Conservation (phyloP, 1,284 basidiomycete genomes). For the Cutaneotrichosporon sp. region DNA sequence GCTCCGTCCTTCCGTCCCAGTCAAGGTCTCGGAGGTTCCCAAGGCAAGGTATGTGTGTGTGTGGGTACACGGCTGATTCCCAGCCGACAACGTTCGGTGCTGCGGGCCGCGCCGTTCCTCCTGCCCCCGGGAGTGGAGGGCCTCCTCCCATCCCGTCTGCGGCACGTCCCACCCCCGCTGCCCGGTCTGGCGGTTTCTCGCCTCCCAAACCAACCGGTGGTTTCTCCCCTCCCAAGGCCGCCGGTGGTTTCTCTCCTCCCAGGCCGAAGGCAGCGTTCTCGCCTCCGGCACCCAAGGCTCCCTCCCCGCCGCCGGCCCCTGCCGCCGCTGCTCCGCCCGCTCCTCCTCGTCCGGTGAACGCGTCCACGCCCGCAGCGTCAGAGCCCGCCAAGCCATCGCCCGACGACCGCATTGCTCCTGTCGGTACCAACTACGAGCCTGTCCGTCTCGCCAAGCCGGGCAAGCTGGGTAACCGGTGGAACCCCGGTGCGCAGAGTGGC, state of each 20-base stretch:
- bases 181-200: too few species aligned
- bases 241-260: too few species aligned
- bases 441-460: constrained; percentile 71
- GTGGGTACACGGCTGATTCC: background rate
- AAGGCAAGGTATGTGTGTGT: constrained; percentile 31
- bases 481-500: constrained; percentile 48
- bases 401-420: constrained; percentile 73
- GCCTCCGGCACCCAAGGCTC: constrained; percentile 45
- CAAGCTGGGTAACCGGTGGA: constrained; percentile 77
- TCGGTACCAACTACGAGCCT: constrained; percentile 80
- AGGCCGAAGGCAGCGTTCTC: constrained; percentile 41
- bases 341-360: constrained; percentile 20
- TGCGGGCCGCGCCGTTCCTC: constrained; percentile 13
- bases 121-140: constrained; percentile 8
- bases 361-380: constrained; percentile 28
- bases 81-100: constrained; percentile 29
- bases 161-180: constrained; percentile 25
- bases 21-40: constrained; percentile 42
- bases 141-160: constrained; percentile 44
- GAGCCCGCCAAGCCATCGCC: constrained; percentile 60
- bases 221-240: too few species aligned
- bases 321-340: constrained; percentile 15
- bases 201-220: too few species aligned
- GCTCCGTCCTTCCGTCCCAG: constrained; percentile 40
- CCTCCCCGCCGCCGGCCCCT: constrained; percentile 14